phyloP scores from a whole-genome alignment of 768 basidiomycete genomes.

The Russula emetica region DNA sequence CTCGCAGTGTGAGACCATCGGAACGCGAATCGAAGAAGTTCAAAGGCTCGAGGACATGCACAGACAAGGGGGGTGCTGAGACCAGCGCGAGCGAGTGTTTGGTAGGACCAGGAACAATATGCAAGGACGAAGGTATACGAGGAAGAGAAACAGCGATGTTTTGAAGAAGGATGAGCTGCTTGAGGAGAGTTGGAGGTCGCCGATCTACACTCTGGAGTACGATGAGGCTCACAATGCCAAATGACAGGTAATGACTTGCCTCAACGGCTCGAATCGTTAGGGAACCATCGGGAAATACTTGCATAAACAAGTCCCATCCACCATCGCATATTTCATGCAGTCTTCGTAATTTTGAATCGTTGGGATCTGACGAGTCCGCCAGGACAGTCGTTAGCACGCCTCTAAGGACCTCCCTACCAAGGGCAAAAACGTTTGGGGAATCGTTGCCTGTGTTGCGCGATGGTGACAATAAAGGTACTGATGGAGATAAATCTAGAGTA shows the following conservation, averaged over 20 bases:
- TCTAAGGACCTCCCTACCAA: constrained; percentile 59
- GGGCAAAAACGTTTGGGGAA: constrained; percentile 57
- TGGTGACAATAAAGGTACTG: constrained; percentile 43
- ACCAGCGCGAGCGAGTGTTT: constrained; percentile 44
- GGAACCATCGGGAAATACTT: constrained; percentile 69
- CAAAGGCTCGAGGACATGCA: constrained; percentile 53
- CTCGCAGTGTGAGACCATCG: constrained; percentile 43
- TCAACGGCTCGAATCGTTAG: constrained; percentile 66
- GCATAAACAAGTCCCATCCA: constrained; percentile 75
- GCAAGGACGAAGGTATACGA: constrained; percentile 47
- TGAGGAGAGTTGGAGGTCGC: constrained; percentile 77
- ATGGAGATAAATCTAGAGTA: constrained; percentile 66
- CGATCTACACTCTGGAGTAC: constrained; percentile 77
- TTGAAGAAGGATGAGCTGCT: constrained; percentile 69
- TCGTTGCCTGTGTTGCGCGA: constrained; percentile 31
- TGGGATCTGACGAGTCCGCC: constrained; percentile 34
- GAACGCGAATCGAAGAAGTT: constrained; percentile 57
- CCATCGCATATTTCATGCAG: constrained; percentile 63
- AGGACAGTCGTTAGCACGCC: constrained; percentile 45
- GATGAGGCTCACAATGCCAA: constrained; percentile 11
- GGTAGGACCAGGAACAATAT: constrained; percentile 48
- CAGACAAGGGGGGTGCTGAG: constrained; percentile 60
- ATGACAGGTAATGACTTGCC: constrained; percentile 42
- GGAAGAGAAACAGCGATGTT: constrained; percentile 49
- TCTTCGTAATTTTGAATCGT: constrained; percentile 46